Conservation (phyloP, 768 basidiomycete genomes). For the Galerina sulciceps region DNA sequence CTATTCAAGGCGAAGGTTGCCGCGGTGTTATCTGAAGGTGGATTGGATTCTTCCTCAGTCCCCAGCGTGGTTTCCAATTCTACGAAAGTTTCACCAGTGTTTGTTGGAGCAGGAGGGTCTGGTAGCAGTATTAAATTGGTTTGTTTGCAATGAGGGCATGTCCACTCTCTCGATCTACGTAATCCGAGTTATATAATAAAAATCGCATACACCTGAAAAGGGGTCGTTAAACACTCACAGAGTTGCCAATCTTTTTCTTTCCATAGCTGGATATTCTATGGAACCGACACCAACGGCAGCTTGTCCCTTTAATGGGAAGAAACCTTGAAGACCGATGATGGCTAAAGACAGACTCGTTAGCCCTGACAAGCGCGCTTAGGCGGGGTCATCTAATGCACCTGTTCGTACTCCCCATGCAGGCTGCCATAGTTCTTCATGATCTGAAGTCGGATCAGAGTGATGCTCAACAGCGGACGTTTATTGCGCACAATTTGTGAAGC, state of each 20-base stretch:
- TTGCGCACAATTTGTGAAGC: conserved; percentile 83
- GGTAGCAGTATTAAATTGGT: conserved; percentile 74
- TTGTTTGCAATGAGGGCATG: conserved; percentile 73
- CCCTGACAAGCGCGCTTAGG: conserved; percentile 3
- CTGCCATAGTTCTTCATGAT: conserved; percentile 97
- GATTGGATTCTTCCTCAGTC: neutral
- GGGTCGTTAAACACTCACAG: conserved; percentile 52
- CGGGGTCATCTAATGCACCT: conserved; percentile 48
- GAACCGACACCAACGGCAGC: conserved; percentile 88
- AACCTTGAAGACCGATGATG: conserved; percentile 86
- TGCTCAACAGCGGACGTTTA: neutral
- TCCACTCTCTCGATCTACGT: conserved; percentile 80
- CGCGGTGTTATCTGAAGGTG: neutral
- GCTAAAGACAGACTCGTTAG: conserved; percentile 45
- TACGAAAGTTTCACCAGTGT: conserved; percentile 2
- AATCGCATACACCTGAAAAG: neutral
- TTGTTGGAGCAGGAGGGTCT: conserved; percentile 48
- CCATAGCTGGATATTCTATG: conserved; percentile 73
- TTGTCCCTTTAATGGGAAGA: conserved; percentile 88
- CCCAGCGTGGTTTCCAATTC: neutral
- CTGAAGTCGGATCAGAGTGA: conserved; percentile 39
- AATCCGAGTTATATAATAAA: neutral
- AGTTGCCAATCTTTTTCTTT: conserved; percentile 78
- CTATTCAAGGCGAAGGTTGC: neutral
- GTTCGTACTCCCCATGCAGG: conserved; percentile 98